These are phyloP conservation scores for Komagataella kurtzmanii DNA, from an alignment of 805 yeast species.

Conservation along the genomic window DNA sequence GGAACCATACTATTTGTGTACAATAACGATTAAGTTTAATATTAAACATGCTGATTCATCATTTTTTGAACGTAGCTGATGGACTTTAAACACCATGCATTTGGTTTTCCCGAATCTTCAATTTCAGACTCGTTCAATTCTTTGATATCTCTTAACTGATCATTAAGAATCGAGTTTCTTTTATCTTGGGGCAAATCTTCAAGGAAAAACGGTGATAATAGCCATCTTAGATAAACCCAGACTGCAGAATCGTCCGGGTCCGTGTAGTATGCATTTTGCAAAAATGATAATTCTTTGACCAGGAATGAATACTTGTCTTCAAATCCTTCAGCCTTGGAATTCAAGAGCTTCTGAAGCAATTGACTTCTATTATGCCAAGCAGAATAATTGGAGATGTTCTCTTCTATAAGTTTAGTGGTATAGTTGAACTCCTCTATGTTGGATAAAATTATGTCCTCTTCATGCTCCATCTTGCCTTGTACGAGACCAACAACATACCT, in stretches of 20 bases:
- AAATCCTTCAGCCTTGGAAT: neutral
- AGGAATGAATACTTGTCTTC: slow-evolving; percentile 20
- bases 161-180: slow-evolving; percentile 24
- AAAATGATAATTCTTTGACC: slow-evolving; percentile 44
- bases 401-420: slow-evolving; percentile 67
- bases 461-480: slow-evolving; percentile 8
- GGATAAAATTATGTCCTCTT: slow-evolving; percentile 13
- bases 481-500: slow-evolving; percentile 43
- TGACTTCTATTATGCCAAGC: slow-evolving; percentile 91
- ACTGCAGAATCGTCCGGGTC: slow-evolving; percentile 92
- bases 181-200: slow-evolving; percentile 14
- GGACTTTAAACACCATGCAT: slow-evolving; percentile 66
- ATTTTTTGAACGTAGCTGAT: slow-evolving; percentile 31
- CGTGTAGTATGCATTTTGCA: slow-evolving; percentile 77
- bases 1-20: slow-evolving; percentile 20
- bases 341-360: slow-evolving; percentile 42
- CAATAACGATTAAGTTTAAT: slow-evolving; percentile 12
- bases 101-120: slow-evolving; percentile 49
- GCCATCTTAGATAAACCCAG: slow-evolving; percentile 85
- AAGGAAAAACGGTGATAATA: slow-evolving; percentile 33
- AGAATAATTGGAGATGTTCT: slow-evolving; percentile 81
- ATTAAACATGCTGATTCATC: slow-evolving; percentile 12
- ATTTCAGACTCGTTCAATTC: slow-evolving; percentile 65
- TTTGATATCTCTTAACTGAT: slow-evolving; percentile 32
- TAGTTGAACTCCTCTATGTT: slow-evolving; percentile 49